Conservation (phyloP, 2,329 filamentous ascomycete species). For the Pezicula neosporulosa region DNA sequence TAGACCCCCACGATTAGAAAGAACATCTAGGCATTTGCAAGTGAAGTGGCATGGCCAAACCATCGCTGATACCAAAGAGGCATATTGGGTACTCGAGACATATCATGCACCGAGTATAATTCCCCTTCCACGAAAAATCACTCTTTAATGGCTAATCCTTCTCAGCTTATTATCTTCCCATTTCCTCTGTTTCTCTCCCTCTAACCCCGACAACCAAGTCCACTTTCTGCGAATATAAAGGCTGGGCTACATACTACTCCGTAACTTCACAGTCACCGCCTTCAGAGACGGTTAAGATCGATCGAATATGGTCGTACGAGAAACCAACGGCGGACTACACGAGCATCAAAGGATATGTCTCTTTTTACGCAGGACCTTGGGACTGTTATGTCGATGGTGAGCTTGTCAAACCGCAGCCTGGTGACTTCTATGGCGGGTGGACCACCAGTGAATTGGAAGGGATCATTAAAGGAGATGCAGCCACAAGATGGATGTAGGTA, state of each 20-base stretch:
- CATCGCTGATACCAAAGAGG: constrained; percentile 55
- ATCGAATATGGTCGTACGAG: constrained; percentile 58
- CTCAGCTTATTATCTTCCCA: constrained; percentile 57
- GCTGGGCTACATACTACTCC: constrained; percentile 54
- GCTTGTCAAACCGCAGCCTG: constrained; percentile 53
- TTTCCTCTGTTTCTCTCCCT: constrained; percentile 42
- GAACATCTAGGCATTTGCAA: constrained; percentile 48
- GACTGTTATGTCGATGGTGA: constrained; percentile 61
- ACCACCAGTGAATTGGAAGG: constrained; percentile 57
- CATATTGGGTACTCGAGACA: constrained; percentile 60
- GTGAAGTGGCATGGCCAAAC: constrained; percentile 51
- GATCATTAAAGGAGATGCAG: constrained; percentile 38
- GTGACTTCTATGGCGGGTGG: constrained; percentile 64
- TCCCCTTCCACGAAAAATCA: background rate
- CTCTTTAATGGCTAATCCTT: constrained; percentile 1
- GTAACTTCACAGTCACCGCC: constrained; percentile 36
- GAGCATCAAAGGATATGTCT: constrained; percentile 51
- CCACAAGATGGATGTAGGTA: constrained; percentile 13
- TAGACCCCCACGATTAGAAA: constrained; percentile 54
- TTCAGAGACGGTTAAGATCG: constrained; percentile 37
- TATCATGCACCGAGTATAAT: constrained; percentile 54
- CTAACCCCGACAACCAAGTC: constrained; percentile 42
- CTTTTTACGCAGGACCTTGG: constrained; percentile 60
- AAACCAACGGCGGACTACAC: constrained; percentile 48
- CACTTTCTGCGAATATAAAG: constrained; percentile 58